These are phyloP conservation scores for Tetrahymena thermophila DNA, from an alignment of 73 alveolate species.

Conservation along the genomic window DNA sequence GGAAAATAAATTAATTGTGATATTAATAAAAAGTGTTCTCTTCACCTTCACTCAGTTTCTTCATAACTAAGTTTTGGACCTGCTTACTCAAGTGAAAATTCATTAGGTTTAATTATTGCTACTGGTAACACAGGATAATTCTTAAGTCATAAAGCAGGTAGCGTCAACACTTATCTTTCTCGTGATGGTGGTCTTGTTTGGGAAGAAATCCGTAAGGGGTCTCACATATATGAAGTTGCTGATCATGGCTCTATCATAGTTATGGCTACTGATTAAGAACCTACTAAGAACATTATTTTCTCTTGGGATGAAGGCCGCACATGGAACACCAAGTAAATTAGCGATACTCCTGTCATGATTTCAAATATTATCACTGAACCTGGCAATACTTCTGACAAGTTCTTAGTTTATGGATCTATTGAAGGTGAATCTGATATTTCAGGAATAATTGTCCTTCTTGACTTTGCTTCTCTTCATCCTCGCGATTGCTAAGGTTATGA, in stretches of 20 bases:
- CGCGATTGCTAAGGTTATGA: constrained; percentile 75
- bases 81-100: constrained; percentile 64
- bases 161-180: constrained; percentile 67
- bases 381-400: constrained; percentile 58
- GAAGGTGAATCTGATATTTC: constrained; percentile 17
- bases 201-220: constrained; percentile 81
- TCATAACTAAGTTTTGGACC: constrained; percentile 60
- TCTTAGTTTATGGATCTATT: constrained; percentile 74
- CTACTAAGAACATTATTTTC: constrained; percentile 61
- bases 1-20: constrained; percentile 53
- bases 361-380: constrained; percentile 92
- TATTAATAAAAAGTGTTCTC: constrained; percentile 65
- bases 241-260: constrained; percentile 95
- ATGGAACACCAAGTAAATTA: constrained; percentile 53
- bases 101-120: constrained; percentile 82
- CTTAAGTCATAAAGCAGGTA: constrained; percentile 48
- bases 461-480: constrained; percentile 69
- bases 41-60: constrained; percentile 80
- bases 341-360: constrained; percentile 58
- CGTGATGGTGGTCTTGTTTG: constrained; percentile 92
- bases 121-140: constrained; percentile 82
- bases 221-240: constrained; percentile 84
- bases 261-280: constrained; percentile 61
- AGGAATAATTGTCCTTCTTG: constrained; percentile 65
- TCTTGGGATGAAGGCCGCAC: constrained; percentile 82